phyloP scores from a whole-genome alignment of 1,139 yeast genomes.

The Pichia terricola region DNA sequence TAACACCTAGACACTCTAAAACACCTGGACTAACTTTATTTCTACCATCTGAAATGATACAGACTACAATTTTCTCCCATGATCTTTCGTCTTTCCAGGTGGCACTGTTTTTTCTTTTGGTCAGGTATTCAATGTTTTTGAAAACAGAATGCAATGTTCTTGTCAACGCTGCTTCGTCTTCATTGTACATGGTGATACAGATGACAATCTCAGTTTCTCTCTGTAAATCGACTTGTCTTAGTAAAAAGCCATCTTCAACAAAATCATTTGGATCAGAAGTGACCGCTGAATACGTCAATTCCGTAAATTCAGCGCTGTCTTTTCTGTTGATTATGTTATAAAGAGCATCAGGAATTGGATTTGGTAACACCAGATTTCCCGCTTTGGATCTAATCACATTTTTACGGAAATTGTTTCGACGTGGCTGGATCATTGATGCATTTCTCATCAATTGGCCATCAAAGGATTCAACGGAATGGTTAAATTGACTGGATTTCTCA shows the following conservation, averaged over 20 bases:
- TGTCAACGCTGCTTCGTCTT: slow-evolving; percentile 78
- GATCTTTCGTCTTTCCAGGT: slow-evolving; percentile 86
- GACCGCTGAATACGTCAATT: slow-evolving; percentile 92
- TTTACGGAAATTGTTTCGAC: slow-evolving; percentile 26
- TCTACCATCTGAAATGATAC: slow-evolving; percentile 90
- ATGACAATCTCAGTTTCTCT: slow-evolving; percentile 85
- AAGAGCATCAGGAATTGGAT: slow-evolving; percentile 87
- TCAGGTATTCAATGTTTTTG: slow-evolving; percentile 81
- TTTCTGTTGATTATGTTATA: slow-evolving; percentile 31
- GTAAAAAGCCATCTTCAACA: slow-evolving; percentile 67
- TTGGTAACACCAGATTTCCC: slow-evolving; percentile 63
- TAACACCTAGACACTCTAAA: slow-evolving; percentile 75
- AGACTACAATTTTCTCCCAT: slow-evolving; percentile 91
- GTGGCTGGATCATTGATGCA: slow-evolving; percentile 23
- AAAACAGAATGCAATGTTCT: slow-evolving; percentile 90
- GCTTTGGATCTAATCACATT: slow-evolving; percentile 25
- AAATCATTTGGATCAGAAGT: slow-evolving; percentile 85
- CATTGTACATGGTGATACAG: slow-evolving; percentile 94
- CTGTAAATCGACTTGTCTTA: slow-evolving; percentile 69
- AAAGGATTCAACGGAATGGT: slow-evolving; percentile 3
- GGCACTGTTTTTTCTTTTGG: slow-evolving; percentile 68
- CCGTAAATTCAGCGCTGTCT: slow-evolving; percentile 85
- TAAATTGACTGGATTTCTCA: background rate
- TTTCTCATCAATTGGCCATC: slow-evolving; percentile 10
- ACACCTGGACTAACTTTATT: slow-evolving; percentile 76